Conservation (phyloP, 2,329 filamentous ascomycete species). For the Trichophyton mentagrophytes region DNA sequence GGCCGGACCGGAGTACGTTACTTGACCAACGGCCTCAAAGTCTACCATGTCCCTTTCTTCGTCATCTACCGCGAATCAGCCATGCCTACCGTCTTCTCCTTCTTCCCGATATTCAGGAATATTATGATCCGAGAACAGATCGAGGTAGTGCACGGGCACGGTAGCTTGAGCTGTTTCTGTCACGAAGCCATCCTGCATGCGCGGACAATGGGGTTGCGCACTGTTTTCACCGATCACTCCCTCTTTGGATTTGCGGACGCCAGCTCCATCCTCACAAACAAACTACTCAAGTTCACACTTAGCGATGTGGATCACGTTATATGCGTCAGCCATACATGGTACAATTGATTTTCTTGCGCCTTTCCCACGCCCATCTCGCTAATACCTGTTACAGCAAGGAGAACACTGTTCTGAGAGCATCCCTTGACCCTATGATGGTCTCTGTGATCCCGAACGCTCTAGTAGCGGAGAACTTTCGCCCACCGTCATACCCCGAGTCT, state of each 20-base stretch:
- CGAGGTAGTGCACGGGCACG: slow-evolving; percentile 97
- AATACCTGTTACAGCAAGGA: slow-evolving; percentile 57
- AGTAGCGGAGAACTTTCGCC: slow-evolving; percentile 89
- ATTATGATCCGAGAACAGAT: slow-evolving; percentile 90
- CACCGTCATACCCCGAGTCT: slow-evolving; percentile 43
- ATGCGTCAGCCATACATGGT: slow-evolving; percentile 97
- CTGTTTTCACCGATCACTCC: slow-evolving; percentile 95
- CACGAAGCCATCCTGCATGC: slow-evolving; percentile 92
- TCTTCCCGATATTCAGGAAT: slow-evolving; percentile 94
- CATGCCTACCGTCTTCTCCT: slow-evolving; percentile 95
- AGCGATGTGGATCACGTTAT: slow-evolving; percentile 98
- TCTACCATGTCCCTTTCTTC: slow-evolving; percentile 93
- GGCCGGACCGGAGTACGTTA: slow-evolving; percentile 87
- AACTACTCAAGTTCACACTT: slow-evolving; percentile 86
- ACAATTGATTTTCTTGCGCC: slow-evolving; percentile 18
- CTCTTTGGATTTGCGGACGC: slow-evolving; percentile 96
- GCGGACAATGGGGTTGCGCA: slow-evolving; percentile 87
- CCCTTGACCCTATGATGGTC: slow-evolving; percentile 89
- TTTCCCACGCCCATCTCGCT: neutral
- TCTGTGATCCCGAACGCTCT: slow-evolving; percentile 97
- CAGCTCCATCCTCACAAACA: slow-evolving; percentile 90
- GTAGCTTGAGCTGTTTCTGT: slow-evolving; percentile 79
- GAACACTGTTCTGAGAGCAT: slow-evolving; percentile 89
- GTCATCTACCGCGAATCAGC: slow-evolving; percentile 89
- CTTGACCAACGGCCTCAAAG: slow-evolving; percentile 92